phyloP scores from a whole-genome alignment of 352 stramenopile genomes.

The Pythium grandisporangium region DNA sequence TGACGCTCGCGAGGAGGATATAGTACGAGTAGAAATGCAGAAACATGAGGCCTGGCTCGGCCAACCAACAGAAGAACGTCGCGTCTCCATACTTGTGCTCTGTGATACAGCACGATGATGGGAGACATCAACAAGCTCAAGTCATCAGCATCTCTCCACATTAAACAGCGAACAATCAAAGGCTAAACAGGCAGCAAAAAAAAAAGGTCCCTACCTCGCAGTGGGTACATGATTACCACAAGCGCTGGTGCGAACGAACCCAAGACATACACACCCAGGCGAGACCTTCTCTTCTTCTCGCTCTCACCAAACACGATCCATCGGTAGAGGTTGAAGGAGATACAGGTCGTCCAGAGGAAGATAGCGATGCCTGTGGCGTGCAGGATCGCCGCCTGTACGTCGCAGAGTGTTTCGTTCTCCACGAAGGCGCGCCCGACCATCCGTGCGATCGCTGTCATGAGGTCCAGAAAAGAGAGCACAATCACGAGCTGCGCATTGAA shows the following conservation, averaged over 20 bases:
- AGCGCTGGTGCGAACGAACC: slow-evolving; percentile 42
- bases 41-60: slow-evolving; percentile 53
- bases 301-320: slow-evolving; percentile 72
- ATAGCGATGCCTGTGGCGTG: slow-evolving; percentile 41
- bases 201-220: slow-evolving; percentile 24
- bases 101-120: slow-evolving; percentile 9
- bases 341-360: slow-evolving; percentile 69
- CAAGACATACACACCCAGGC: slow-evolving; percentile 43
- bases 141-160: too few relatives aligned
- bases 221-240: slow-evolving; percentile 42
- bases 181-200: not conserved
- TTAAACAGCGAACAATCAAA: slow-evolving; percentile 1
- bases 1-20: slow-evolving; percentile 56
- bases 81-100: slow-evolving; percentile 60
- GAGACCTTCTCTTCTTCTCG: slow-evolving; percentile 45
- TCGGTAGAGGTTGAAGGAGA: slow-evolving; percentile 73
- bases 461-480: slow-evolving; percentile 63
- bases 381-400: slow-evolving; percentile 46
- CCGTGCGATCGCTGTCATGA: slow-evolving; percentile 35
- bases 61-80: slow-evolving; percentile 81
- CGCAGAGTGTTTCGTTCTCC: slow-evolving; percentile 28
- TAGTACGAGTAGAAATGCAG: slow-evolving; percentile 76
- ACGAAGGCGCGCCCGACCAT: slow-evolving; percentile 45
- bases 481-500: slow-evolving; percentile 65
- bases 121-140: too few relatives aligned